phyloP scores from a whole-genome alignment of 139 green algal genomes.

The Klebsormidium nitens region DNA sequence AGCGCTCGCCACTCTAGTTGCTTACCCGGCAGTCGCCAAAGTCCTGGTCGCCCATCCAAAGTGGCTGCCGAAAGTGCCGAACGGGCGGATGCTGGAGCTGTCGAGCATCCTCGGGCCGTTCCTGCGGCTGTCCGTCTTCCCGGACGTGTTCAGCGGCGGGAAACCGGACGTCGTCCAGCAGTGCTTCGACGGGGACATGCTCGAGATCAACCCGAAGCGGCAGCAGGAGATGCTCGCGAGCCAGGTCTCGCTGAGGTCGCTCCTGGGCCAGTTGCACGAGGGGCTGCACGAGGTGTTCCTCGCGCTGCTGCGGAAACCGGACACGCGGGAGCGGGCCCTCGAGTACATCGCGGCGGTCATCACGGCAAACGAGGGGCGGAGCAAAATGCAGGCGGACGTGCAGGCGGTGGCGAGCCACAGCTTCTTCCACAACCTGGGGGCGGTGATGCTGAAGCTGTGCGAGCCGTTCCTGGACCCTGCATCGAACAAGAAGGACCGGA shows the following conservation, averaged over 20 bases:
- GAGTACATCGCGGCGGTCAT: conserved; percentile 67
- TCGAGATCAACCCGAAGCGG: no score
- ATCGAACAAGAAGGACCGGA: conserved; percentile 33
- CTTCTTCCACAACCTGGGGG: conserved; percentile 76
- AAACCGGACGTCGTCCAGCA: no score
- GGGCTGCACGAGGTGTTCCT: conserved; percentile 54
- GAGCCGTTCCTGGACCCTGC: conserved; percentile 71
- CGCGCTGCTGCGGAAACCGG: conserved; percentile 58
- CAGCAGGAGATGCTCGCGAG: no score
- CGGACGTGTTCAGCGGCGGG: no score
- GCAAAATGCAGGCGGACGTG: conserved; percentile 65
- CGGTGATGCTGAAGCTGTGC: conserved; percentile 66
- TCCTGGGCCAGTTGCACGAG: conserved; percentile 33
- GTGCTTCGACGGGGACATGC: no score
- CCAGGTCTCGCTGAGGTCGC: no score
- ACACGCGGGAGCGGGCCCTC: conserved; percentile 62
- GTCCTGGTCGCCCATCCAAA: conserved; percentile 41
- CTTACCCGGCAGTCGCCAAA: conserved; percentile 49
- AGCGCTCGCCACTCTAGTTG: conserved; percentile 49
- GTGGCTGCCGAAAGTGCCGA: conserved; percentile 26
- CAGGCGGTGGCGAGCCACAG: conserved; percentile 49
- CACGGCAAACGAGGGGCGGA: conserved; percentile 68
- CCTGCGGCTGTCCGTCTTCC: conserved; percentile 58
- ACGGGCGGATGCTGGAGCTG: conserved; percentile 36
- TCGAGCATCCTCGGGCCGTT: conserved; percentile 63